Evolutionary conservation across 495 filamentous ascomycete species (phyloP), one percentile per base, ranked within the genome.

Genomic region (Xylaria curta): DNA sequence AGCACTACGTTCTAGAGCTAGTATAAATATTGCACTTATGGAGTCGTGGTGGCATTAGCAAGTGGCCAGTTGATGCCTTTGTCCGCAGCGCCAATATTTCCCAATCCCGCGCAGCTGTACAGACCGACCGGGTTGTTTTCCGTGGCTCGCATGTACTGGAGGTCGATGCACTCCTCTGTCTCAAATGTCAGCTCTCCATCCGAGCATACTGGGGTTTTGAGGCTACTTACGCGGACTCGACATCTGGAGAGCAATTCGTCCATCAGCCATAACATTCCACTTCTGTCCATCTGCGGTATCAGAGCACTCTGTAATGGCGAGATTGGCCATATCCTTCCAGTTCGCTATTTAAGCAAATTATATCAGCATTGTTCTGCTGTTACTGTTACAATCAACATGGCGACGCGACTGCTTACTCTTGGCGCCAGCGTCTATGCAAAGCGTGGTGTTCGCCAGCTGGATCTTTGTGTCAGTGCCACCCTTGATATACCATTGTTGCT

Each of bases 31-130:
- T 4, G 7, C 6, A 10, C 36, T 56, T 33, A 56, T 33, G 47
- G 38, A 24, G 66, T 44, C 10, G 73, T 49, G 21, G 78, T 78
- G 10, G 75, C 85, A 65, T 85, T 80, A 38, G 78, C 75, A 2
- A 86, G 76, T 3, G 85, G 85, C 85, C 85, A 87, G 77, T 87
- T 87, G 74, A 87, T 86, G 5, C 85, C 85, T 78, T 85, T 85
- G 77, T 87, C 86, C 31, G 75, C 81, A 1, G 85, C 85, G 12
- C 85, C 85, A 0, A 76, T 80, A 73, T 86, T 86, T 6, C 81
- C 82, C 54, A 87, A 70, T 0, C 86, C 86, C 0, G 82, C 84
- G 73, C 86, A 87, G 72, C 61, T 79, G 75, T 86, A 87, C 49
- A 87, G 72, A 33, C 86, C 86, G 46, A 87, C 86, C 0, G 83